Evolutionary conservation across 2,329 filamentous ascomycete genomes (phyloP).

Genomic region (Aspergillus transmontanensis): DNA sequence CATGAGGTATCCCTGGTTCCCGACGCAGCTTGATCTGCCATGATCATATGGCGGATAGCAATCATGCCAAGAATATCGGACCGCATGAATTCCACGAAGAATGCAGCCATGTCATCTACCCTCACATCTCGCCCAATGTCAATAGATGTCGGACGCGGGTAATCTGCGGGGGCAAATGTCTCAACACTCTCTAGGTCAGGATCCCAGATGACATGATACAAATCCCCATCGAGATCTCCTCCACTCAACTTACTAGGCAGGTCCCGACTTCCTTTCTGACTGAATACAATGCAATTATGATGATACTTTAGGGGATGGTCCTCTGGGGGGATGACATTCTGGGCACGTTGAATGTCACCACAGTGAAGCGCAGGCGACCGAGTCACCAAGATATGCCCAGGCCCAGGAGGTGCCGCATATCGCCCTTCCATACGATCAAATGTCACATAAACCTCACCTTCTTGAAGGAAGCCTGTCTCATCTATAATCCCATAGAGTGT

Average conservation of each 20-base stretch:
- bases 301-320: slow-evolving; percentile 64
- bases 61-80: slow-evolving; percentile 68
- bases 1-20: slow-evolving; percentile 61
- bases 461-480: slow-evolving; percentile 68
- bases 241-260: slow-evolving; percentile 77
- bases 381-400: slow-evolving; percentile 62
- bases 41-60: slow-evolving; percentile 63
- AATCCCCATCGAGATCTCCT: slow-evolving; percentile 81
- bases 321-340: slow-evolving; percentile 60
- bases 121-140: slow-evolving; percentile 65
- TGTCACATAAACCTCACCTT: slow-evolving; percentile 55
- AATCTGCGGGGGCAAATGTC: slow-evolving; percentile 66
- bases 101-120: slow-evolving; percentile 70
- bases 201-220: slow-evolving; percentile 81
- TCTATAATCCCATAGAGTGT: slow-evolving; percentile 84
- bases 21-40: slow-evolving; percentile 58
- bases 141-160: slow-evolving; percentile 59
- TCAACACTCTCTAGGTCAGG: slow-evolving; percentile 27
- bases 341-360: slow-evolving; percentile 72
- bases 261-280: slow-evolving; percentile 69
- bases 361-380: slow-evolving; percentile 81
- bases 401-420: slow-evolving; percentile 11
- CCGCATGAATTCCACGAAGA: slow-evolving; percentile 78
- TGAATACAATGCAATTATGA: slow-evolving; percentile 78
- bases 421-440: slow-evolving; percentile 15